Conservation (phyloP, 305 asterid genomes). For the Caryopteris hybrid region DNA sequence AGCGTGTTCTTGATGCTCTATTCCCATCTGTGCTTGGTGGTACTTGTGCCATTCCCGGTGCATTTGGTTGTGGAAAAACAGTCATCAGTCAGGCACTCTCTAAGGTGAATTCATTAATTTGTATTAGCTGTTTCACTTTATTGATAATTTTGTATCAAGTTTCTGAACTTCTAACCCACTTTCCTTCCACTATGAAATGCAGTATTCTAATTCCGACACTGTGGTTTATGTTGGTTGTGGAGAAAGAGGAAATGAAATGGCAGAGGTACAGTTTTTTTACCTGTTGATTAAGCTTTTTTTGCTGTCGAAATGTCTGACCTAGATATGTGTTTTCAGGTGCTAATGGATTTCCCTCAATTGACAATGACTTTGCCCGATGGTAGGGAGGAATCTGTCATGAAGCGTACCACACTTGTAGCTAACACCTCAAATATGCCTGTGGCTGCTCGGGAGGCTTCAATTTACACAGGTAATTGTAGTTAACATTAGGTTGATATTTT, state of each 20-base stretch:
- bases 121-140: constrained; percentile 14
- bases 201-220: constrained; percentile 98
- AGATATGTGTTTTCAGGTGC: constrained; percentile 55
- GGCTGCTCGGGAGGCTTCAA: constrained; percentile 99
- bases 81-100: constrained; percentile 99
- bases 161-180: constrained; percentile 6
- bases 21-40: constrained; percentile 99
- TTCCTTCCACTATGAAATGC: constrained; percentile 32
- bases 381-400: constrained; percentile 99
- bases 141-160: constrained; percentile 6
- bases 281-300: constrained; percentile 14
- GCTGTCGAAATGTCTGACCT: constrained; percentile 16
- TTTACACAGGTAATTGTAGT: constrained; percentile 70
- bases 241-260: constrained; percentile 99
- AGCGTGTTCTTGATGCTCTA: constrained; percentile 99
- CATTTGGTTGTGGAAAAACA: constrained; percentile 99
- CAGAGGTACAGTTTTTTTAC: constrained; percentile 60
- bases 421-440: constrained; percentile 99
- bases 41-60: constrained; percentile 99
- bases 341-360: constrained; percentile 99
- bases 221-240: constrained; percentile 99
- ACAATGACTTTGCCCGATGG: constrained; percentile 99
- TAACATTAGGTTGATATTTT: constrained; percentile 8
- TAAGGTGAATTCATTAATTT: constrained; percentile 52
- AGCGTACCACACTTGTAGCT: constrained; percentile 98